Percentiles rank a stretch among this genome's conserved stretches.
These are phyloP conservation scores for Penicillium psychrofluorescens DNA, from an alignment of 495 filamentous ascomycete species.

Conservation along the genomic window DNA sequence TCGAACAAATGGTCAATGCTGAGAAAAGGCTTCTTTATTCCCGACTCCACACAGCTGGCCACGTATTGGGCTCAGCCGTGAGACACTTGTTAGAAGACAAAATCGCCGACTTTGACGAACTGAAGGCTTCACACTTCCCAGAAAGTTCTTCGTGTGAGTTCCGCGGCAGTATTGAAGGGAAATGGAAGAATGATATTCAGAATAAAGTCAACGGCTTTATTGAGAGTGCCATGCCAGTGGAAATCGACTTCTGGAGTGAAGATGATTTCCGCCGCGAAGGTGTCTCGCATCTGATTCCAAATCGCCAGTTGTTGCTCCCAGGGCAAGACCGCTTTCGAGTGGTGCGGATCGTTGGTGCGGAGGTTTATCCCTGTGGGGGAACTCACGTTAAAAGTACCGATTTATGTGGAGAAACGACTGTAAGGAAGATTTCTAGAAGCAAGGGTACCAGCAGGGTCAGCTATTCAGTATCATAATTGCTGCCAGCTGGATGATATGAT, in stretches of 20 bases:
- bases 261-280: slow-evolving; percentile 34
- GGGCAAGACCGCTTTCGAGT: slow-evolving; percentile 40
- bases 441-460: slow-evolving; percentile 50
- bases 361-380: slow-evolving; percentile 57
- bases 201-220: slow-evolving; percentile 43
- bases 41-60: slow-evolving; percentile 57
- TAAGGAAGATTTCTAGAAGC: slow-evolving; percentile 52
- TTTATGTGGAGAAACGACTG: slow-evolving; percentile 43
- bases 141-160: slow-evolving; percentile 54
- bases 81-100: slow-evolving; percentile 43
- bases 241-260: slow-evolving; percentile 54
- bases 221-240: slow-evolving; percentile 41
- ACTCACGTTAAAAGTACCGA: slow-evolving; percentile 53
- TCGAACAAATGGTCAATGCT: slow-evolving; percentile 45
- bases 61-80: slow-evolving; percentile 53
- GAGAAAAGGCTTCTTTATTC: slow-evolving; percentile 50
- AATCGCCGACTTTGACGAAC: slow-evolving; percentile 45
- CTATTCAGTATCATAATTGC: slow-evolving; percentile 32
- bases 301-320: slow-evolving; percentile 32
- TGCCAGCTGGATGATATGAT: no score
- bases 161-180: slow-evolving; percentile 50
- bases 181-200: slow-evolving; percentile 52
- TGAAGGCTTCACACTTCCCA: slow-evolving; percentile 58
- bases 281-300: slow-evolving; percentile 43
- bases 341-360: slow-evolving; percentile 51